Percentiles rank a stretch among this genome's conserved stretches.
Evolutionary conservation across 2,329 filamentous ascomycete genomes (phyloP).

Genomic region (Magnaporthiopsis incrustans): DNA sequence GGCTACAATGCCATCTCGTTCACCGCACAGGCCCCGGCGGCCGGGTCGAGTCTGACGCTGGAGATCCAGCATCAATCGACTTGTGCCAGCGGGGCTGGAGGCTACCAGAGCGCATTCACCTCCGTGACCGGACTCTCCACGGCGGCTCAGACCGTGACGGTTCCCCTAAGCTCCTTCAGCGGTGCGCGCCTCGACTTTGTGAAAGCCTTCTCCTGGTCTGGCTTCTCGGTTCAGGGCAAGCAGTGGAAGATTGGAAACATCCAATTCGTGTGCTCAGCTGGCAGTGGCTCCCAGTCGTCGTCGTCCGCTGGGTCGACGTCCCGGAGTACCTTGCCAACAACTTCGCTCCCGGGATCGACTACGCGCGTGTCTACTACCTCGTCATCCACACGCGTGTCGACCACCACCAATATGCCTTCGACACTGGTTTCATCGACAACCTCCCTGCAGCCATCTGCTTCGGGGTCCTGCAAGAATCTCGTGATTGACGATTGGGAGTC

Average conservation of each 20-base stretch:
- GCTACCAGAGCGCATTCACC: conserved; percentile 14
- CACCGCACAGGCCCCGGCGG: conserved; percentile 32
- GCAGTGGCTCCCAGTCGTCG: background rate
- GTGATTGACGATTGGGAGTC: conserved; percentile 52
- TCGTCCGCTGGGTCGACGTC: background rate
- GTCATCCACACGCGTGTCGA: conserved; percentile 6
- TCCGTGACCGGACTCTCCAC: conserved; percentile 10
- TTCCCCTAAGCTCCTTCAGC: conserved; percentile 13
- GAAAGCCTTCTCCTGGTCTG: conserved; percentile 12
- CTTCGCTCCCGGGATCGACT: background rate
- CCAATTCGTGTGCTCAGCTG: conserved; percentile 12
- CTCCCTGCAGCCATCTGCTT: conserved; percentile 11
- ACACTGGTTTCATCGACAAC: conserved; percentile 11
- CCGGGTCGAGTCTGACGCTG: conserved; percentile 11
- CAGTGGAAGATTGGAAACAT: conserved; percentile 12
- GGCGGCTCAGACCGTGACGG: conserved; percentile 12
- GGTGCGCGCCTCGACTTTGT: conserved; percentile 22
- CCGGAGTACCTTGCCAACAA: conserved; percentile 19
- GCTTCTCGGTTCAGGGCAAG: conserved; percentile 9
- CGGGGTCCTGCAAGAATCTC: conserved; percentile 18
- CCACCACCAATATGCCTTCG: conserved; percentile 3
- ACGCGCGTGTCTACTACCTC: background rate
- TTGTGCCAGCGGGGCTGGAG: conserved; percentile 25
- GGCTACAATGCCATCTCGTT: conserved; percentile 41
- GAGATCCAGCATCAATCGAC: conserved; percentile 11